Base-by-base conservation (phyloP, 225 moss, liverwort and hornwort species). In the Neckera pumila region DNA sequence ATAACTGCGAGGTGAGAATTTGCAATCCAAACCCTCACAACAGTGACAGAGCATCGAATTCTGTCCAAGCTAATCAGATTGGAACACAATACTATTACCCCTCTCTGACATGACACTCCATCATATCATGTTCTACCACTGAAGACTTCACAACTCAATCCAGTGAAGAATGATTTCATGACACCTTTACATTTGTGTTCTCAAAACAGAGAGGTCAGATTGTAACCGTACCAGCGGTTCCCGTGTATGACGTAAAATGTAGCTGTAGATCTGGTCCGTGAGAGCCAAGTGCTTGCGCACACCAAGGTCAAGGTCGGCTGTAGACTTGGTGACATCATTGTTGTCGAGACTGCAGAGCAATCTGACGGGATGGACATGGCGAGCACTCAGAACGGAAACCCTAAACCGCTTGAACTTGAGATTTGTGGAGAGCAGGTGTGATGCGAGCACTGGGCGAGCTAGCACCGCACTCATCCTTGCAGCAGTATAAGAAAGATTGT, bases 201-300 rank as follows among this genome's bases (percentile, higher is more conserved):
- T 31, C 25, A 11, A 81, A 58, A 30, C 61, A 60, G 71, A 59
- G 61, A 59, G 59, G 45, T 59, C 20, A 27, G 45, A 69, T 78
- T 86, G 40, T 17, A 81, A 7, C 16, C 49, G 11, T 69, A 94
- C 93, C 92, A 83, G 79, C 12, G 95, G 95, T 83, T 95, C 95
- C 33, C 95, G 95, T 1, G 95, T 95, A 65, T 95, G 95, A 16
- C 90, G 91, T 65, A 95, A 53, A 81, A 95, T 92, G 89, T 95
- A 95, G 43, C 88, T 78, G 87, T 95, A 95, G 14, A 95, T 77
- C 69, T 92, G 92, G 84, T 95, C 92, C 64, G 93, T 90, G 47
- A 95, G 87, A 27, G 73, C 54, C 82, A 90, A 83, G 88, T 91
- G 89, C 89, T 95, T 95, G 74, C 92, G 91, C 76, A 66, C 79